phyloP scores from a whole-genome alignment of 805 yeast species.

The Saccharomycopsis lassenensis region DNA sequence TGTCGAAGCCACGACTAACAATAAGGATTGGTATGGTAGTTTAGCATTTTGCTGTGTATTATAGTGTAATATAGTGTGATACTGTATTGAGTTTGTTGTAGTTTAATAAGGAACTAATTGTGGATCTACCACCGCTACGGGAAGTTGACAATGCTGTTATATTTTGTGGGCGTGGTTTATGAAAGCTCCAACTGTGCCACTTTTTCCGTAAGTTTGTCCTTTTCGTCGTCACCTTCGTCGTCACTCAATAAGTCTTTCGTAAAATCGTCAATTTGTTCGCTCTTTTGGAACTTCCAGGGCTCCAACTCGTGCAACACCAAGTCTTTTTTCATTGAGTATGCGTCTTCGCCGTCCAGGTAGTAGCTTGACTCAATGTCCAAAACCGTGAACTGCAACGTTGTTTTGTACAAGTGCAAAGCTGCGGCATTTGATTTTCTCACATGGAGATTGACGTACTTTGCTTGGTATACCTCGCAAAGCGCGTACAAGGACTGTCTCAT shows the following conservation, averaged over 20 bases:
- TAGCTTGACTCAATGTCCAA: constrained; percentile 75
- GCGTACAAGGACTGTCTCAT: constrained; percentile 81
- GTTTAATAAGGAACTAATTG: no score
- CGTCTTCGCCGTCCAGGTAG: constrained; percentile 96
- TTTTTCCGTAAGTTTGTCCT: no score
- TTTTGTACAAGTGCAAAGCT: constrained; percentile 83
- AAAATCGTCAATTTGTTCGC: constrained; percentile 45
- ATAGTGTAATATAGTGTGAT: no score
- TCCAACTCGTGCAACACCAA: constrained; percentile 48
- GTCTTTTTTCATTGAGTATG: constrained; percentile 82
- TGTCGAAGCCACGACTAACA: neutral
- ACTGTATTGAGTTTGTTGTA: no score
- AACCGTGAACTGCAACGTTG: constrained; percentile 75
- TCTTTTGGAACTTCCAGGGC: constrained; percentile 45
- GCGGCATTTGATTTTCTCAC: constrained; percentile 91
- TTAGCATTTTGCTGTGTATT: no score
- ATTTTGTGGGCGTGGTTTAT: no score
- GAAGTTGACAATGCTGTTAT: no score
- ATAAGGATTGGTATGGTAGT: neutral
- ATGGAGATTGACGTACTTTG: constrained; percentile 79
- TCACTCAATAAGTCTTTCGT: constrained; percentile 35
- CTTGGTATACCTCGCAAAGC: constrained; percentile 69
- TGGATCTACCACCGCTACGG: no score
- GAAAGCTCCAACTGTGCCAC: no score
- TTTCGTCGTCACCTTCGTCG: constrained; percentile 5